Evolutionary conservation across 1,284 basidiomycete genomes (phyloP), one percentile per base, ranked within the genome.

Genomic region (Leccinum griseonigrum): DNA sequence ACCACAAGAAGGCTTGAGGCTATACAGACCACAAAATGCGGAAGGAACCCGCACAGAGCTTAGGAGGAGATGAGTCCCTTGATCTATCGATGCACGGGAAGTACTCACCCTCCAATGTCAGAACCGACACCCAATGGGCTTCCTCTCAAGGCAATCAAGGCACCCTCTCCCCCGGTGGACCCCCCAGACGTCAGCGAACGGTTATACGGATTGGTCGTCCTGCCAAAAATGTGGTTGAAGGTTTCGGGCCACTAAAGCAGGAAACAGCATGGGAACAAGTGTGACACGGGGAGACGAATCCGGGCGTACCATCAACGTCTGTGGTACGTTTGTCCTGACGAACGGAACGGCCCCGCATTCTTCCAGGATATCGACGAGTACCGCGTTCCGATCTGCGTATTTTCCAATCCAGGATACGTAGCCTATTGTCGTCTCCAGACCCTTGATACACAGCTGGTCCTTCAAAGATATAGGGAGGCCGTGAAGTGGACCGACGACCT

Each of bases 41-140:
- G 86, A 76, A 4, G 92, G 92, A 59, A 91, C 87, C 16, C 90
- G 86, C 60, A 91, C 75, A n/a, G 87, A 88, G 7, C 86, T 86
- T 4, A 5, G 61, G 26, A 36, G 26, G 54, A 22, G 3, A 50
- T 50, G 6, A 28, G 6, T n/a, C 22, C 22, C n/a, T 28, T 22
- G 22, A 26, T 6, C 26, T 22, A 29, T 36, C 14, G 10, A 48
- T 18, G 29, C 22, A 16, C 10, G 4, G 29, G 22, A 53, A 16
- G n/a, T 31, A 58, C 71, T 54, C 63, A 82, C 75, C 89, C 88
- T 56, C 88, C 88, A 38, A 90, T 81, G 69, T 91, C 88, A 3
- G 85, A 85, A 11, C 89, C 88, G 9, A 91, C 81, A 28, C 89
- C 89, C 10, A 91, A 69, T 0, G 82, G 79, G 38, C 83, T 84